phyloP scores from a whole-genome alignment of 2,329 filamentous ascomycete genomes.

The Bipolaris cookei region DNA sequence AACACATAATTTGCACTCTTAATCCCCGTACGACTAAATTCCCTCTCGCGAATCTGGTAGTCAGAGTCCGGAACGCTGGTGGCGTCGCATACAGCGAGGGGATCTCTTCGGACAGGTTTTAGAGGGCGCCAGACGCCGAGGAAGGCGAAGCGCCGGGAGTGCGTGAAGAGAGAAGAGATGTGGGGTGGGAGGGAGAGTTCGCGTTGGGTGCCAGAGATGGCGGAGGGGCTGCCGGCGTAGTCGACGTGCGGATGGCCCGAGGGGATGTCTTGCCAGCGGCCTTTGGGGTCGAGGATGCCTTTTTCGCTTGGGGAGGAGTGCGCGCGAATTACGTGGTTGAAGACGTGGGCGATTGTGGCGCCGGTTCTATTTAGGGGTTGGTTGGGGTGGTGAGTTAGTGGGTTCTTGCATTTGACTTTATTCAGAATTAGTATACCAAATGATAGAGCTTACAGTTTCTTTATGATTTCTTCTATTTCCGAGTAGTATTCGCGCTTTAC shows the following conservation, averaged over 20 bases:
- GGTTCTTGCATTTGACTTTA: neutral
- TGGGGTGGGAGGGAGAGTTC: conserved; percentile 26
- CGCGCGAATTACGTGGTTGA: conserved; percentile 49
- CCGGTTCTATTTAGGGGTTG: conserved; percentile 16
- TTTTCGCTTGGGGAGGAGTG: conserved; percentile 57
- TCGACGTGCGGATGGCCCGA: conserved; percentile 31
- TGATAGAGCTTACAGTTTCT: conserved; percentile 14
- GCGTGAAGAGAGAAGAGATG: conserved; percentile 8
- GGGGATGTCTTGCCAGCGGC: conserved; percentile 49
- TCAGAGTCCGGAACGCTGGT: conserved; percentile 26
- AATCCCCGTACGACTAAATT: conserved; percentile 26
- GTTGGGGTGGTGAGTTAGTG: neutral
- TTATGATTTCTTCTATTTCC: conserved; percentile 22
- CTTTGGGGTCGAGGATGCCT: conserved; percentile 51
- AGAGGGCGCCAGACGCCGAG: conserved; percentile 43
- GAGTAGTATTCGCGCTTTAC: conserved; percentile 27
- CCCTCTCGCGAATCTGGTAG: conserved; percentile 22
- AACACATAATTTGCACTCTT: conserved; percentile 28
- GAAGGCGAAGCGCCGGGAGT: conserved; percentile 31
- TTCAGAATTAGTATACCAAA: neutral
- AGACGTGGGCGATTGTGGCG: conserved; percentile 37
- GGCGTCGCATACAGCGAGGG: conserved; percentile 35
- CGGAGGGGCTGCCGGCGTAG: conserved; percentile 20
- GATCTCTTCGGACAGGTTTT: conserved; percentile 29
- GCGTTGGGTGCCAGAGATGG: conserved; percentile 20